Percentiles rank a stretch among this genome's conserved stretches.
phyloP scores from a whole-genome alignment of 1,284 basidiomycete genomes.

The Boletellus dicymbophilus region DNA sequence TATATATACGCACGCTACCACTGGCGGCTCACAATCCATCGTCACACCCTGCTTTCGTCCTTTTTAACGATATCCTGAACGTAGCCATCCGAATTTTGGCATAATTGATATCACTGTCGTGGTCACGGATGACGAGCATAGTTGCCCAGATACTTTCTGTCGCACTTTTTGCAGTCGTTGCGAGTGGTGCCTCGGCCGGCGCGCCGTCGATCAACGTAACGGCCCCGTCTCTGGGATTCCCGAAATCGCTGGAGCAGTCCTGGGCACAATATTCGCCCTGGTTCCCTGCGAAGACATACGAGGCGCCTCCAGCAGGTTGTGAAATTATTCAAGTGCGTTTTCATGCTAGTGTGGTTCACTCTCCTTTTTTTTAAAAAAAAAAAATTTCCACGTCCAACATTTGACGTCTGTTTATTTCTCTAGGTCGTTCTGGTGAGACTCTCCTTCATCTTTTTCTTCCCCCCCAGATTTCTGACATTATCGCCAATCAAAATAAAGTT shows the following conservation, averaged over 20 bases:
- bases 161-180: constrained; percentile 3
- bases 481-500: constrained; percentile 45
- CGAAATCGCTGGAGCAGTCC: constrained; percentile 12
- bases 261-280: constrained; percentile 20
- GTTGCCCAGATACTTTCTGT: constrained; percentile 1
- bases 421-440: constrained; percentile 20
- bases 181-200: constrained; percentile 3
- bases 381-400: no score
- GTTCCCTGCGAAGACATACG: constrained; percentile 16
- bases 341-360: not conserved
- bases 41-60: no score
- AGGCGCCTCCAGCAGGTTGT: constrained; percentile 12
- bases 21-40: no score
- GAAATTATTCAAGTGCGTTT: constrained; percentile 19
- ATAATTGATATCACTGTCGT: not conserved
- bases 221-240: constrained; percentile 12
- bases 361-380: no score
- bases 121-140: not conserved
- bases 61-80: no score
- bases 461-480: no score
- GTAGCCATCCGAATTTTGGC: no score
- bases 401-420: not conserved
- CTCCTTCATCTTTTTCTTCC: not conserved
- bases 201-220: constrained; percentile 12
- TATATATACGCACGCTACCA: no score